Base-by-base conservation (phyloP, 306 rosid genomes). In the Prunus salicina region DNA sequence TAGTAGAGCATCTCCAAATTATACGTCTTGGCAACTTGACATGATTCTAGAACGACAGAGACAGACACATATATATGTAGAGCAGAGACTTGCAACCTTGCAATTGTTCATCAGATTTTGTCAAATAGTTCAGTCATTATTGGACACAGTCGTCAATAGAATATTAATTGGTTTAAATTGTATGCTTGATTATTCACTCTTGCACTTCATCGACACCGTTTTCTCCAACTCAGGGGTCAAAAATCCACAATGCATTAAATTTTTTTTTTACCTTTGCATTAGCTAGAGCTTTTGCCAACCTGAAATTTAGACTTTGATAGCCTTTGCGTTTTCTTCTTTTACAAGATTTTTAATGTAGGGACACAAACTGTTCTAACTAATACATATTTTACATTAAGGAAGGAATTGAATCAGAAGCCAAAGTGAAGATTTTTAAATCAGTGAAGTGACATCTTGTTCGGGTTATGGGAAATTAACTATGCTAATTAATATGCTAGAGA, bases 121-220 rank as follows among this genome's bases (percentile, higher is more conserved):
- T 65, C 30, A 45, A 67, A 43, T 62, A 10, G 20, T 12, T 30
- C n/a, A 63, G 34, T 63, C 51, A 71, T 55, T 41, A 74, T 64
- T 74, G 78, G 55, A 63, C 16, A 74, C 51, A 64, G 22, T 64
- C 45, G 22, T 65, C 64, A 65, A 15, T 77, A 69, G 41, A 69
- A 46, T 69, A 69, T 58, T 34, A 68, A 34, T 27, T 69, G n/a
- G 62, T 45, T 69, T 69, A 61, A 69, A 77, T 50, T 69, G 81
- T 47, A n/a, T 28, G 62, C 61, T 47, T 58, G 34, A 69, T 57
- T 49, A 30, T 49, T 69, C 81, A 60, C 76, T 30, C 5, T 60
- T 32, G 58, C 81, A 77, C 81, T 69, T 69, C 76, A 77, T 76
- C 45, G 58, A 53, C 81, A 69, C 76, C 4, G 19, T 64, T 77